Evolutionary conservation across 495 filamentous ascomycete species (phyloP), one percentile per base, ranked within the genome.

Genomic region (Penicillium desertorum): DNA sequence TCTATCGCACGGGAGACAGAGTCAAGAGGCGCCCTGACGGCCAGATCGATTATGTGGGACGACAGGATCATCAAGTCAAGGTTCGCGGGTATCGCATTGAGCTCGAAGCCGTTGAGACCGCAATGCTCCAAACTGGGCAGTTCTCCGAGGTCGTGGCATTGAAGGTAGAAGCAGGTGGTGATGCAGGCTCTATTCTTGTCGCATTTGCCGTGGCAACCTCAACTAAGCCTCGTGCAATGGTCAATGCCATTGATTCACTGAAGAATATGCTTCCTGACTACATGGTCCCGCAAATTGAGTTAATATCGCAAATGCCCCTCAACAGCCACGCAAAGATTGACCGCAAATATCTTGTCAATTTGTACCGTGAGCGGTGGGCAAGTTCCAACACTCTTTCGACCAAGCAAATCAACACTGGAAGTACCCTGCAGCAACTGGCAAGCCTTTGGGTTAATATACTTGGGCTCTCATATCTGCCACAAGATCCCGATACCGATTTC

Each of bases 21-120:
- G 79, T 74, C 1, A 65, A 68, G 1, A 10, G 30, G 3, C 30
- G 30, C 11, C 9, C 30, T 32, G 30, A 32, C 1, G 30, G 9
- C 10, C 66, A 64, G 12, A 64, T 83, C 7, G 58, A 68, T n/a
- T 71, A 76, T 56, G 59, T 81, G 12, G 80, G 80, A 25, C 76
- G 81, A 14, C 61, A 49, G 27, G 81, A 84, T 47, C 62, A 67
- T 6, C 78, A 80, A 48, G 71, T 83, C 49, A 84, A 84, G 60
- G 64, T 84, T 41, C 72, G 77, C 7, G 81, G 30, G 9, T 32
- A 11, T 32, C 30, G 30, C 30, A 69, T 83, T 22, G 81, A 83
- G 51, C 58, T 82, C 4, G 78, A 71, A 10, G 81, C 82, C 22
- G 70, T 81, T 4, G 30, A 32, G 30, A 12, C 30, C 9, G 30